Conservation (phyloP, 495 filamentous ascomycete genomes). For the Neurospora sublineolata region DNA sequence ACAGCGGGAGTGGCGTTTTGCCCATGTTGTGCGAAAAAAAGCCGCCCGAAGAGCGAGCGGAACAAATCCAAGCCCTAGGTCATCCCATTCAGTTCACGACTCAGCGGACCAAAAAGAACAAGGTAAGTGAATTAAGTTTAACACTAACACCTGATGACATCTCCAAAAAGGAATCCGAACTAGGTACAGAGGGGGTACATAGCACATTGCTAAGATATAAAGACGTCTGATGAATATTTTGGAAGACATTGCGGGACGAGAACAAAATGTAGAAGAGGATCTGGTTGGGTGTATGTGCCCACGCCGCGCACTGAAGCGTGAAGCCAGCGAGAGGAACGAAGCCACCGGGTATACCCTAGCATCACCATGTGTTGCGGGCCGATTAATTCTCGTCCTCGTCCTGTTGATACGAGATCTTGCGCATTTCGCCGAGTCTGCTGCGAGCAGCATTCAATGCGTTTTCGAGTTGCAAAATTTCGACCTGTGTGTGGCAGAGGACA, state of each 20-base stretch:
- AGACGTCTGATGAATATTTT: not conserved
- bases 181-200: not conserved
- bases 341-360: not conserved
- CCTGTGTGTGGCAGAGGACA: constrained; percentile 45
- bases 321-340: not conserved
- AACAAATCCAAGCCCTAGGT: not conserved
- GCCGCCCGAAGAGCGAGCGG: not conserved
- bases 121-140: not conserved
- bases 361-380: not conserved
- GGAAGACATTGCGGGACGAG: not conserved
- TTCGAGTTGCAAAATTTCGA: constrained; percentile 94
- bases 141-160: not conserved
- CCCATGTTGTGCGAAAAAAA: not conserved
- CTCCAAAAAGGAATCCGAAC: not conserved
- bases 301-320: not conserved
- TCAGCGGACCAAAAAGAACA: not conserved
- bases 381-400: constrained; percentile 49
- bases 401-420: constrained; percentile 95
- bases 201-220: not conserved
- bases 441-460: constrained; percentile 73
- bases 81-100: not conserved
- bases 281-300: not conserved
- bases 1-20: not conserved
- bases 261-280: not conserved
- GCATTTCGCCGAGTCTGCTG: constrained; percentile 87